Base-by-base conservation (phyloP, 345 rosid genomes). In the Cochlearia excelsa region DNA sequence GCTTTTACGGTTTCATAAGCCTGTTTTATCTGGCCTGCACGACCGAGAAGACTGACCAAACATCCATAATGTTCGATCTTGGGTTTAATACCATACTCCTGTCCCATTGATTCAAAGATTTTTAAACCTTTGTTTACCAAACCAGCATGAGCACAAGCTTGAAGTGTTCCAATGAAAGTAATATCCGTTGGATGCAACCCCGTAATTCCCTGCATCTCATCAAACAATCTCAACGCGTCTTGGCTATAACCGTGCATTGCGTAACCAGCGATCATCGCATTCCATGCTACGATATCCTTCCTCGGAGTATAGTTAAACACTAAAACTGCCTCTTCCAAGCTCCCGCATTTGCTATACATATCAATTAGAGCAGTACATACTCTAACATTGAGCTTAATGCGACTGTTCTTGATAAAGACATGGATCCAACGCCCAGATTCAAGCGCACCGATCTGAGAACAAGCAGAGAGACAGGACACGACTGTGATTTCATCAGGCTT, bases 41-140 rank as follows among this genome's bases (percentile, higher is more conserved):
- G 90, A 26, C 88, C 83, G 1, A 84, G 83, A 16, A 90, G 77
- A 70, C 82, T 83, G 3, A 83, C 86, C 81, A 84, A 70, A 42
- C 90, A 87, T 53, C 97, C 95, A 9, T 87, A 87, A 66, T 90
- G 97, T 64, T 86, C 95, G 1, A 87, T 79, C 78, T 81, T 87
- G 0, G 88, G 93, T 59, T 75, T 79, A 61, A 86, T 65, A 51
- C 80, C 80, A 44, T 66, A 80, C 31, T 54, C 73, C 6, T 76
- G 68, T 60, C 58, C 64, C 90, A 87, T 90, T 5, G 76, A 71
- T 59, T 69, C 69, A 54, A 87, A 87, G 37, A 80, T 58, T 11
- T 65, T 40, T 54, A 80, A 46, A 39, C 97, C 97, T 69, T 83
- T 81, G 9, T 78, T 43, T 6, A 90, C 82, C 49, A 87, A 63